These are phyloP conservation scores for Globisporangium parvum DNA, from an alignment of 352 stramenopile genomes.

Conservation along the genomic window DNA sequence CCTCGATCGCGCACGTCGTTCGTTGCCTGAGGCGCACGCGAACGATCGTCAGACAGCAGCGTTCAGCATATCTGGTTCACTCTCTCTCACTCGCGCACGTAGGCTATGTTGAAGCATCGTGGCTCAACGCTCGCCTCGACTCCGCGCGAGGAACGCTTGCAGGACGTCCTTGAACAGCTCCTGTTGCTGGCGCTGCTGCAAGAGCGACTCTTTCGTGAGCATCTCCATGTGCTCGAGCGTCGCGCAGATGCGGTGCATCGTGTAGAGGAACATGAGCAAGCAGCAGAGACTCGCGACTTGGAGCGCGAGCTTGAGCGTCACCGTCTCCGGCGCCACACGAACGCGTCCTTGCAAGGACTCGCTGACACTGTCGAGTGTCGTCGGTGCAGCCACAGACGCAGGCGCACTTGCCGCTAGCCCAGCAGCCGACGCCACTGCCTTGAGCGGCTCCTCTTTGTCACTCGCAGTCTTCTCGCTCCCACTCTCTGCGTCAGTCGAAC, in stretches of 20 bases:
- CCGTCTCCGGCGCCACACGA: background rate
- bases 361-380: background rate
- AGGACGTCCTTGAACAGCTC: constrained; percentile 59
- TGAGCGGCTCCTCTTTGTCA: background rate
- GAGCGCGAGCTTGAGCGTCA: constrained; percentile 18
- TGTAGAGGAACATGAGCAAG: constrained; percentile 64
- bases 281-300: constrained; percentile 44
- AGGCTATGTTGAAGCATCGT: too few relatives aligned
- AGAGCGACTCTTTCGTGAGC: constrained; percentile 45
- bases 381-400: background rate
- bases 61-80: too few relatives aligned
- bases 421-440: background rate
- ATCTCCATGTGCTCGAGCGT: constrained; percentile 56
- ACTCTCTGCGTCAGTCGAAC: background rate
- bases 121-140: constrained; percentile 1
- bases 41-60: background rate
- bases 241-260: constrained; percentile 50
- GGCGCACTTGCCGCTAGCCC: background rate
- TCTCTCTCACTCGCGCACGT: too few relatives aligned
- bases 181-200: constrained; percentile 60
- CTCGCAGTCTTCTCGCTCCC: background rate
- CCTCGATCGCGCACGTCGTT: background rate
- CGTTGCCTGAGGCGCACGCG: background rate
- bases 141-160: constrained; percentile 20
- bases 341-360: background rate